phyloP scores from a whole-genome alignment of 495 filamentous ascomycete species.

The Cladorrhinum samala region DNA sequence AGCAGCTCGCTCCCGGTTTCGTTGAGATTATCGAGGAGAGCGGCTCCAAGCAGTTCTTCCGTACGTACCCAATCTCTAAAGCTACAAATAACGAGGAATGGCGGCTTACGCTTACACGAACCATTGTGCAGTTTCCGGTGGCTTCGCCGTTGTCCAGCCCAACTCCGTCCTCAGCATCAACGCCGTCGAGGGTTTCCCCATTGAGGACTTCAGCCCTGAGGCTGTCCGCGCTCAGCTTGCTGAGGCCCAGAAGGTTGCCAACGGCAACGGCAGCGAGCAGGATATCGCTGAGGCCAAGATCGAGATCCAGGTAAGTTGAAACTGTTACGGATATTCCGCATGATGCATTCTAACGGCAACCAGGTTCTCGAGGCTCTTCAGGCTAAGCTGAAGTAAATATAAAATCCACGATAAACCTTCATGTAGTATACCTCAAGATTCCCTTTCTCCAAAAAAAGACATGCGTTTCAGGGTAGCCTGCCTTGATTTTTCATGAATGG shows the following conservation, averaged over 20 bases:
- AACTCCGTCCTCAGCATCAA: constrained; percentile 95
- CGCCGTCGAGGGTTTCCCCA: constrained; percentile 85
- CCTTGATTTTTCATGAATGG: constrained; percentile 11
- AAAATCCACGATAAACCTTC: constrained; percentile 16
- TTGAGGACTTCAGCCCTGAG: constrained; percentile 94
- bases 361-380: constrained; percentile 56
- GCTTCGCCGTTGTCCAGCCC: constrained; percentile 95
- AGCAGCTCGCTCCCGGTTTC: constrained; percentile 95
- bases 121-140: constrained; percentile 77
- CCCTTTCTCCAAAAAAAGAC: constrained; percentile 22
- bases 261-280: constrained; percentile 87
- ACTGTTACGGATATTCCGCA: not conserved
- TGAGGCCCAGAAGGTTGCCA: constrained; percentile 92
- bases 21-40: constrained; percentile 94
- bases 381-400: constrained; percentile 63
- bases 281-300: constrained; percentile 98
- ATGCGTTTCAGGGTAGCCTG: constrained; percentile 8
- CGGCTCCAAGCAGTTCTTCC: constrained; percentile 93
- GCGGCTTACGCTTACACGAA: constrained; percentile 12
- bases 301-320: constrained; percentile 76
- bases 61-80: constrained; percentile 50
- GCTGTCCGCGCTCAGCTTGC: constrained; percentile 72
- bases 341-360: constrained; percentile 2
- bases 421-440: constrained; percentile 31
- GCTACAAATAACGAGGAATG: not conserved